These are phyloP conservation scores for Yamadazyma laniorum DNA, from an alignment of 805 yeast species.

Conservation along the genomic window DNA sequence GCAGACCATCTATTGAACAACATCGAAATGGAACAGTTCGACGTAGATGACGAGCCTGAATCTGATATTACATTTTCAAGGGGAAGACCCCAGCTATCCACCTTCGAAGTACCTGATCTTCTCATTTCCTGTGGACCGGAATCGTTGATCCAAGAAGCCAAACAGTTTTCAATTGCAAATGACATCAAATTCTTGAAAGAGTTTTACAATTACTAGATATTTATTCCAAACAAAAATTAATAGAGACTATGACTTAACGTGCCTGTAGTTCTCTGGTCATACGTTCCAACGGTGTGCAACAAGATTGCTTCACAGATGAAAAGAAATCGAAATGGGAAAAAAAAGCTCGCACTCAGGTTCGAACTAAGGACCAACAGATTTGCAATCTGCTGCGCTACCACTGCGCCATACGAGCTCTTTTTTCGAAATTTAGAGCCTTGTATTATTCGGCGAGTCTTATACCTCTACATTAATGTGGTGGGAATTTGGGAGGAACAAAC, in stretches of 20 bases:
- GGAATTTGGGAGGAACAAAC: no score
- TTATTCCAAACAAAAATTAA: neutral
- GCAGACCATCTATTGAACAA: slow-evolving; percentile 1
- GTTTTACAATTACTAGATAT: slow-evolving; percentile 3
- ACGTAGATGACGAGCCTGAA: neutral
- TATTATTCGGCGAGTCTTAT: no score
- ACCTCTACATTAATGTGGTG: no score
- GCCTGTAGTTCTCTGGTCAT: no score
- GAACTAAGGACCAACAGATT: slow-evolving; percentile 98
- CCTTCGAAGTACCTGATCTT: slow-evolving; percentile 17
- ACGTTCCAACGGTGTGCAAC: no score
- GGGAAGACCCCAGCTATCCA: slow-evolving; percentile 11
- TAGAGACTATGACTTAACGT: no score
- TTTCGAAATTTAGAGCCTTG: no score
- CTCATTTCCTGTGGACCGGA: slow-evolving; percentile 60
- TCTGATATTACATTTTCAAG: neutral
- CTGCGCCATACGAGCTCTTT: slow-evolving; percentile 73
- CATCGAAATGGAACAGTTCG: slow-evolving; percentile 4
- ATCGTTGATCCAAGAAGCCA: slow-evolving; percentile 40
- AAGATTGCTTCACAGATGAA: no score
- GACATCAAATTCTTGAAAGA: slow-evolving; percentile 21
- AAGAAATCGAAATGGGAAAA: slow-evolving; percentile 32
- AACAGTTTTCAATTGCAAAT: slow-evolving; percentile 33
- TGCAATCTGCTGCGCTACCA: slow-evolving; percentile 99
- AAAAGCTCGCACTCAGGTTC: slow-evolving; percentile 85